A percentile compares a stretch with the other conserved stretches of the same genome.
Evolutionary conservation across 1,284 basidiomycete genomes (phyloP).

Genomic region (Gomphus bonarii): DNA sequence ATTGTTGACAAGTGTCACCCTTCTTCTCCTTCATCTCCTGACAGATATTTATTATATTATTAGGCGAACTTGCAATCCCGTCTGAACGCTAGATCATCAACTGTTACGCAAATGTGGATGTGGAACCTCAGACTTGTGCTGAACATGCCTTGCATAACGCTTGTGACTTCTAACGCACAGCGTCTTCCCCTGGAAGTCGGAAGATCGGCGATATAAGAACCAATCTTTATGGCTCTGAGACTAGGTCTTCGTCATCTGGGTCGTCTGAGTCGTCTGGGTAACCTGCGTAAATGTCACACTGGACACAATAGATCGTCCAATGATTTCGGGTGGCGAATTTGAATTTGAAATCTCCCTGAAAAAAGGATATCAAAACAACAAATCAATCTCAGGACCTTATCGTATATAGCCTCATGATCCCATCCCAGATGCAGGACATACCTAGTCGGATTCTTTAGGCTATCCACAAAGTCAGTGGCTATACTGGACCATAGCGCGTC

Average conservation of each 20-base stretch:
- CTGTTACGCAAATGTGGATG: neutral
- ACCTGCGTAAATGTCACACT: neutral
- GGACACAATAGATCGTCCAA: neutral
- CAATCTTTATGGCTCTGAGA: neutral
- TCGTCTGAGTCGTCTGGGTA: neutral
- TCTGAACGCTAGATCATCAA: neutral
- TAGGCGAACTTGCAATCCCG: neutral
- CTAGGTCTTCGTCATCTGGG: neutral
- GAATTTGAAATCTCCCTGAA: neutral
- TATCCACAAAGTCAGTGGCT: neutral
- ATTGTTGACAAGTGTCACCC: too few relatives aligned
- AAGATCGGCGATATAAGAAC: neutral
- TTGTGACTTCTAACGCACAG: neutral
- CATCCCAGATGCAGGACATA: neutral
- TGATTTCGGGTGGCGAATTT: neutral
- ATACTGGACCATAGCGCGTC: neutral
- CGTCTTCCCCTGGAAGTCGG: neutral
- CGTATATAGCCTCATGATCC: neutral
- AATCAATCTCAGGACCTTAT: neutral
- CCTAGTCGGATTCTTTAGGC: neutral
- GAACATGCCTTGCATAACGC: neutral
- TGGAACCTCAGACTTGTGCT: too few relatives aligned
- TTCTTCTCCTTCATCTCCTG: too few relatives aligned
- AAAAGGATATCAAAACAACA: neutral
- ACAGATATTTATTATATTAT: too few relatives aligned